phyloP scores from a whole-genome alignment of 495 filamentous ascomycete species.

The Astrothelium subdiscretum region DNA sequence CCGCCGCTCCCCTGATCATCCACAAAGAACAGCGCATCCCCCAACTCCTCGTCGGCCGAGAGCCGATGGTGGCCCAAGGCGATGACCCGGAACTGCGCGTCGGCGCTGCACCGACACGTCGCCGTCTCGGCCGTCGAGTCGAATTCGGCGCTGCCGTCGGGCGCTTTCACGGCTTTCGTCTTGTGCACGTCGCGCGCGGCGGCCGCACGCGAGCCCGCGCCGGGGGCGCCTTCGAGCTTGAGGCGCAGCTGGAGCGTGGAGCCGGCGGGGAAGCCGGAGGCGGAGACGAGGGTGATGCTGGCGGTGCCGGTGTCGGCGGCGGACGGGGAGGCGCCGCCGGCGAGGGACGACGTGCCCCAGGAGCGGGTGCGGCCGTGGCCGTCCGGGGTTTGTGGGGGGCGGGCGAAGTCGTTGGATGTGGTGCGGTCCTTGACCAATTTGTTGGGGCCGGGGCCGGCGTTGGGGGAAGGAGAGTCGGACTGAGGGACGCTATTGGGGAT shows the following conservation, averaged over 20 bases:
- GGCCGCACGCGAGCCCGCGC: slow-evolving; percentile 5
- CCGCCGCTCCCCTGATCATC: slow-evolving; percentile 62
- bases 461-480: not conserved
- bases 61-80: slow-evolving; percentile 78
- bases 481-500: not conserved
- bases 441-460: not conserved
- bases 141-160: slow-evolving; percentile 47
- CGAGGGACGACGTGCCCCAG: slow-evolving; percentile 48
- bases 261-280: slow-evolving; percentile 61
- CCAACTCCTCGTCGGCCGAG: slow-evolving; percentile 65
- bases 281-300: slow-evolving; percentile 66
- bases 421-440: not conserved
- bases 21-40: slow-evolving; percentile 79
- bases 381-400: slow-evolving; percentile 16
- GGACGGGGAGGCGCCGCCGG: slow-evolving; percentile 35
- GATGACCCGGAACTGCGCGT: slow-evolving; percentile 73
- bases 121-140: slow-evolving; percentile 54
- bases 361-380: slow-evolving; percentile 57
- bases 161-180: slow-evolving; percentile 63
- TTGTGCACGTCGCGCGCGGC: slow-evolving; percentile 66
- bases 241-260: slow-evolving; percentile 75
- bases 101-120: slow-evolving; percentile 64
- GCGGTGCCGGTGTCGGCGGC: slow-evolving; percentile 62
- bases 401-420: not conserved
- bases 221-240: slow-evolving; percentile 52